Conservation (phyloP, 768 basidiomycete species). For the Tricholoma flavovirens region DNA sequence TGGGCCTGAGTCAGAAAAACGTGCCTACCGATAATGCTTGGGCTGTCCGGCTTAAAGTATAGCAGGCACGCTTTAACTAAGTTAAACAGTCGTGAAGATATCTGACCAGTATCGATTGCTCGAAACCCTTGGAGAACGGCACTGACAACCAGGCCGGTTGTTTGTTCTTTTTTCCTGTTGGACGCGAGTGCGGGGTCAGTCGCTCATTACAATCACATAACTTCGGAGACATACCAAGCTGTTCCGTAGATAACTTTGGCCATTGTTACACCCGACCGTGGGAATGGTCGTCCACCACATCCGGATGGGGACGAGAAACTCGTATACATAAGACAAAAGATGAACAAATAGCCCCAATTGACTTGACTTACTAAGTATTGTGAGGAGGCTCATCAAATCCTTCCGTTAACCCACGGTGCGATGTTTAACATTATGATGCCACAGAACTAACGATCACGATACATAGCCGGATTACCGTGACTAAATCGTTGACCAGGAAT, state of each 20-base stretch:
- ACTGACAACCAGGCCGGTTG: conserved; percentile 57
- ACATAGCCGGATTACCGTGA: too few relatives aligned
- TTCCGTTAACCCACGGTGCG: too few relatives aligned
- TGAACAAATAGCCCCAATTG: too few relatives aligned
- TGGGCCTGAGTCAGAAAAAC: not conserved
- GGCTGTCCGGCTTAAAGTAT: conserved; percentile 53
- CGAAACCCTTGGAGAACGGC: conserved; percentile 75
- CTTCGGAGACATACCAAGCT: conserved; percentile 40
- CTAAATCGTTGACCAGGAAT: too few relatives aligned
- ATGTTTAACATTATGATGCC: too few relatives aligned
- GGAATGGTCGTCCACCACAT: too few relatives aligned
- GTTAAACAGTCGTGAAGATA: not conserved
- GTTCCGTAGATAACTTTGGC: conserved; percentile 56
- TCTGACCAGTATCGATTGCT: conserved; percentile 76
- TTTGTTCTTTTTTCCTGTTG: conserved; percentile 71
- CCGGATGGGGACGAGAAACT: too few relatives aligned
- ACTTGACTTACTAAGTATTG: too few relatives aligned
- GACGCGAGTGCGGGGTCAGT: not conserved
- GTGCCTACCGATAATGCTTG: conserved; percentile 60
- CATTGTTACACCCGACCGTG: too few relatives aligned
- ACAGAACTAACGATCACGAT: too few relatives aligned
- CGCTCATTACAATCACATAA: not conserved
- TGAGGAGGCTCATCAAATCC: too few relatives aligned
- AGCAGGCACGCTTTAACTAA: not conserved
- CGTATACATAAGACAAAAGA: too few relatives aligned